Base-by-base conservation (phyloP, 306 rosid species). In the Cercis canadensis region DNA sequence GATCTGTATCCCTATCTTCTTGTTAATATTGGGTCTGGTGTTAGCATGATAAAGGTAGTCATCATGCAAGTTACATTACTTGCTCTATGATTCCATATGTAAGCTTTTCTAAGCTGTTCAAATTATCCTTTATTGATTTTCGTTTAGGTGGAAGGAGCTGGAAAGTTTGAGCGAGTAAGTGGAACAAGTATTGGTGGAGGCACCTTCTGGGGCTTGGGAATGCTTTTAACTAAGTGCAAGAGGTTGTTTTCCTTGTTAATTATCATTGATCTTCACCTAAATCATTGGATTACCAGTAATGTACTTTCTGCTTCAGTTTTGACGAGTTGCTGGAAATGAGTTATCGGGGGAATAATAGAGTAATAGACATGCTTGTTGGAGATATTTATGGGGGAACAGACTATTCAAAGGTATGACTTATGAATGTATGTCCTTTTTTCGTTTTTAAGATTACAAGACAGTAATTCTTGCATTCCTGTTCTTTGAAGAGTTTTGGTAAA, bases 111-210 rank as follows among this genome's bases (percentile, higher is more conserved):
- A 12, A 65, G 32, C 57, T 50, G 50, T 62, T 67, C 3, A 57
- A 50, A 46, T 70, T 24, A 66, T 70, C 16, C 73, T 41, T 64
- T 41, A 70, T 40, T 54, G 75, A 59, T 67, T 70, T 67, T 74
- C 71, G 40, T 64, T 49, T 78, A 94, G 97, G 99, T 94, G 62
- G 99, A 94, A 58, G 96, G 96, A 61, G 86, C 85, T 65, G 97
- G 96, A 53, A 82, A 91, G 61, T 91, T 81, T 77, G 97, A 94
- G 88, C 80, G 97, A 73, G 99, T 94, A 49, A 91, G 99, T 74
- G 99, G 99, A 82, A 94, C 99, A 43, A 91, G 82, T 81, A 86
- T 91, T 64, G 99, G 99, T 51, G 99, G 99, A 41, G 97, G 99
- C 64, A 91, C 99, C 55, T 94, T 94, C 85, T 94, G 88, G 96